Base-by-base conservation (phyloP, 345 rosid genomes). In the Angophora floribunda region DNA sequence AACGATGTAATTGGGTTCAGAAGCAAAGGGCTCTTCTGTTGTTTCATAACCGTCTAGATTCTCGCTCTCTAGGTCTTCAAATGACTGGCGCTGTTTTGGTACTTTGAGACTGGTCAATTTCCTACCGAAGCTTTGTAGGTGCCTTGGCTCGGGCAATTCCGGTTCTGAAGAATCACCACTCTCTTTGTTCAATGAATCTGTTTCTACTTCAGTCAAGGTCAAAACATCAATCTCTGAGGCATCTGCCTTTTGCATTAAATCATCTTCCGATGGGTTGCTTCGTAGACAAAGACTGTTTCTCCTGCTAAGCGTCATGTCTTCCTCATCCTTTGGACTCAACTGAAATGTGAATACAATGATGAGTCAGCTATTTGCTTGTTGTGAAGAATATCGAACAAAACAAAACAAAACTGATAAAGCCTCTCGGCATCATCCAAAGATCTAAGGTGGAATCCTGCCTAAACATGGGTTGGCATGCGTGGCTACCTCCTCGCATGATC, bases 301-400 rank as follows among this genome's bases (percentile, higher is more conserved):
- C 61, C 94, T 89, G 89, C 88, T 86, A 50, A 86, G n/a, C 28
- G 92, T 91, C 49, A 24, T 50, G 16, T 90, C 96, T 78, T 92
- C 96, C 86, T 93, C 98, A 9, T 94, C 96, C 50, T 88, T 86
- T 9, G 99, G 95, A 92, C 90, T 93, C 96, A 94, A 92, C 99
- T 96, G 96, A 89, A 91, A 7, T 88, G 67, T 86, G n/a, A 89
- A 55, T 51, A 90, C 86, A 65, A 89, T 36, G 75, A 10, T 11
- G 79, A 45, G 53, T 49, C 47, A 63, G 78, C 59, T 14, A 70
- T 36, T 36, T 36, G 47, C 82, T 70, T 36, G 24, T 17, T 70
- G 47, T 36, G 82, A 70, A 70, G 47, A 8, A 36, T 36, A 70
- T 19, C 41, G n/a, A n/a, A n/a, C 4, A 70, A 36, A 36, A 70